A percentile compares a stretch with the other conserved stretches of the same genome.
These are phyloP conservation scores for Chrysanthemum seticuspe DNA, from an alignment of 129 eudicot species.

Conservation along the genomic window DNA sequence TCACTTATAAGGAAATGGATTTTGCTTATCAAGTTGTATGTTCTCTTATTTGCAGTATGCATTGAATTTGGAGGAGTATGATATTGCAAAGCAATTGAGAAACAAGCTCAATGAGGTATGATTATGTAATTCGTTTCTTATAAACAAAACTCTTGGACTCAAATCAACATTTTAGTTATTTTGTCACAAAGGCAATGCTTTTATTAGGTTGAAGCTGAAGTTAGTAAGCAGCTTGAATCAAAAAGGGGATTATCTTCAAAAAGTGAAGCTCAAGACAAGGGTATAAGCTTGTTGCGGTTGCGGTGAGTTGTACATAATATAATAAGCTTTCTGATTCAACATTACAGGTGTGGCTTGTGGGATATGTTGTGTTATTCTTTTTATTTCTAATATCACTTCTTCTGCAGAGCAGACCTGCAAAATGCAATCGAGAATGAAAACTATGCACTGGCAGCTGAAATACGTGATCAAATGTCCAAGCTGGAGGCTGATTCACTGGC, in stretches of 20 bases:
- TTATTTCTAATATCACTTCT: constrained; percentile 19
- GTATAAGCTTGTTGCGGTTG: constrained; percentile 75
- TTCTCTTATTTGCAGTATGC: constrained; percentile 64
- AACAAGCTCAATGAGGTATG: constrained; percentile 89
- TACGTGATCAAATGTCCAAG: constrained; percentile 80
- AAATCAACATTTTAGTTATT: not conserved
- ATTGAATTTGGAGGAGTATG: constrained; percentile 91
- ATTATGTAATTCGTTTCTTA: constrained; percentile 9
- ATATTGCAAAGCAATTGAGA: constrained; percentile 81
- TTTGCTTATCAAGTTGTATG: not conserved
- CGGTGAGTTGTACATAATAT: constrained; percentile 46
- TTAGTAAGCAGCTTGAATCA: constrained; percentile 51
- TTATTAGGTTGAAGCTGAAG: constrained; percentile 76
- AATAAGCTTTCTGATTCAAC: constrained; percentile 7
- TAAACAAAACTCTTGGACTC: constrained; percentile 8
- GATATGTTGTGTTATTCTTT: not conserved
- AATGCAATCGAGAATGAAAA: constrained; percentile 82
- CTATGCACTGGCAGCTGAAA: constrained; percentile 67
- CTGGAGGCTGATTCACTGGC: constrained; percentile 84
- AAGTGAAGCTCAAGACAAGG: constrained; percentile 92
- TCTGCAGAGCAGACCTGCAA: constrained; percentile 87
- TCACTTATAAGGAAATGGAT: not conserved
- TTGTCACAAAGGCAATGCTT: constrained; percentile 14
- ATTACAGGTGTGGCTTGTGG: not conserved
- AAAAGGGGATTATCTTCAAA: constrained; percentile 72